Percentiles rank a stretch among this genome's conserved stretches.
These are phyloP conservation scores for Cercophora samala DNA, from an alignment of 495 filamentous ascomycete genomes.

Conservation along the genomic window DNA sequence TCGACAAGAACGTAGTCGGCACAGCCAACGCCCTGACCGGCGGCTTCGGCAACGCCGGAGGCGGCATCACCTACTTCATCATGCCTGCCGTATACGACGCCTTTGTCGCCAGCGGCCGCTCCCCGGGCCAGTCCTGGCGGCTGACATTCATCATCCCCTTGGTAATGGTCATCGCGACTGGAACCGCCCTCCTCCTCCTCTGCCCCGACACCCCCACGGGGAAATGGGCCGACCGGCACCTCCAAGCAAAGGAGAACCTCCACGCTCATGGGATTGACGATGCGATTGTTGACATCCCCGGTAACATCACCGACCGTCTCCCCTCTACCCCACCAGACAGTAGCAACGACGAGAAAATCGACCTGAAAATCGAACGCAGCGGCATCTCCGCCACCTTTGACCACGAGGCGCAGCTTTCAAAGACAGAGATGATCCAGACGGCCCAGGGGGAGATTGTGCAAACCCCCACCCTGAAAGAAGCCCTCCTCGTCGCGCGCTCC, in stretches of 20 bases:
- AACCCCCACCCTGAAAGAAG: slow-evolving; percentile 61
- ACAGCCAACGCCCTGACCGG: slow-evolving; percentile 83
- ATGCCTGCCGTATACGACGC: slow-evolving; percentile 91
- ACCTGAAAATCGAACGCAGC: slow-evolving; percentile 15
- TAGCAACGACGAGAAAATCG: not conserved
- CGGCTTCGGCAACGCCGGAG: slow-evolving; percentile 84
- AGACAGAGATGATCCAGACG: slow-evolving; percentile 50
- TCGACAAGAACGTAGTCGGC: slow-evolving; percentile 90
- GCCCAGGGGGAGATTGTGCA: slow-evolving; percentile 61
- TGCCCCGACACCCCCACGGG: slow-evolving; percentile 81
- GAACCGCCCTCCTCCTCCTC: slow-evolving; percentile 64
- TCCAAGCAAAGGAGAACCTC: not conserved
- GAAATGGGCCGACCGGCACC: slow-evolving; percentile 69
- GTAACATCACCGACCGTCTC: slow-evolving; percentile 50
- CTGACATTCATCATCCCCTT: slow-evolving; percentile 80
- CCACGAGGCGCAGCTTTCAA: slow-evolving; percentile 42
- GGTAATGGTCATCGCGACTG: slow-evolving; percentile 64
- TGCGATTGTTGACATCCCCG: slow-evolving; percentile 47
- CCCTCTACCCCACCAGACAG: slow-evolving; percentile 18
- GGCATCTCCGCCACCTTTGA: slow-evolving; percentile 40
- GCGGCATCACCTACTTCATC: slow-evolving; percentile 81
- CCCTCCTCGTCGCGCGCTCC: slow-evolving; percentile 46
- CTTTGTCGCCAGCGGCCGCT: slow-evolving; percentile 58
- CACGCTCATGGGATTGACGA: slow-evolving; percentile 7
- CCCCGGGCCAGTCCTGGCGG: slow-evolving; percentile 73